A percentile compares a stretch with the other conserved stretches of the same genome.
Evolutionary conservation across 805 yeast genomes (phyloP).

Genomic region (Pichia membranifaciens): DNA sequence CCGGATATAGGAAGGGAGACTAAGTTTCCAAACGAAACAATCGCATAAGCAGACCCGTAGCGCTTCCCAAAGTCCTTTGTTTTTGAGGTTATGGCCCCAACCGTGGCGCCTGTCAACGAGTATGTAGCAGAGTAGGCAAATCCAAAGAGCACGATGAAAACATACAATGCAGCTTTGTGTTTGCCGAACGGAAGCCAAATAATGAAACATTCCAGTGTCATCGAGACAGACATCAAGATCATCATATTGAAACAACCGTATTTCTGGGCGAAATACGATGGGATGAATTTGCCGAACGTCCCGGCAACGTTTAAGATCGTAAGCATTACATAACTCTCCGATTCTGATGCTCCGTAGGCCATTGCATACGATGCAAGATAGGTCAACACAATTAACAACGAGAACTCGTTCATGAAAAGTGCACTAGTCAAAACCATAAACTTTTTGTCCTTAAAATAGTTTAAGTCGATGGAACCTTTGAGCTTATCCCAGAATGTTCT

Average conservation of each 20-base stretch:
- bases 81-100: slow-evolving; percentile 46
- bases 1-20: slow-evolving; percentile 44
- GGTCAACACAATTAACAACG: slow-evolving; percentile 42
- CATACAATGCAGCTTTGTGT: slow-evolving; percentile 37
- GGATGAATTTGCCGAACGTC: slow-evolving; percentile 30
- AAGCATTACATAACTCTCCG: slow-evolving; percentile 40
- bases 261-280: slow-evolving; percentile 30
- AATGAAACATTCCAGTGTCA: slow-evolving; percentile 40
- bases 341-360: slow-evolving; percentile 39
- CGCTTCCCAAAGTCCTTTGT: slow-evolving; percentile 60
- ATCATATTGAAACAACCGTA: slow-evolving; percentile 51
- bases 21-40: slow-evolving; percentile 46
- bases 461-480: slow-evolving; percentile 33
- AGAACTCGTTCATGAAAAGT: slow-evolving; percentile 41
- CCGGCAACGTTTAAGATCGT: slow-evolving; percentile 45
- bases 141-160: slow-evolving; percentile 49
- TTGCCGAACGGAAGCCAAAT: slow-evolving; percentile 65
- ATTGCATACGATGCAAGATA: slow-evolving; percentile 50
- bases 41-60: slow-evolving; percentile 60
- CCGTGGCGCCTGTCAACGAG: slow-evolving; percentile 58
- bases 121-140: slow-evolving; percentile 54
- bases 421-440: slow-evolving; percentile 35
- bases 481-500: slow-evolving; percentile 17
- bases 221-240: slow-evolving; percentile 40
- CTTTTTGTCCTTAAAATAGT: slow-evolving; percentile 36